Conservation (phyloP, 495 filamentous ascomycete species). For the Rhypophila decipiens region DNA sequence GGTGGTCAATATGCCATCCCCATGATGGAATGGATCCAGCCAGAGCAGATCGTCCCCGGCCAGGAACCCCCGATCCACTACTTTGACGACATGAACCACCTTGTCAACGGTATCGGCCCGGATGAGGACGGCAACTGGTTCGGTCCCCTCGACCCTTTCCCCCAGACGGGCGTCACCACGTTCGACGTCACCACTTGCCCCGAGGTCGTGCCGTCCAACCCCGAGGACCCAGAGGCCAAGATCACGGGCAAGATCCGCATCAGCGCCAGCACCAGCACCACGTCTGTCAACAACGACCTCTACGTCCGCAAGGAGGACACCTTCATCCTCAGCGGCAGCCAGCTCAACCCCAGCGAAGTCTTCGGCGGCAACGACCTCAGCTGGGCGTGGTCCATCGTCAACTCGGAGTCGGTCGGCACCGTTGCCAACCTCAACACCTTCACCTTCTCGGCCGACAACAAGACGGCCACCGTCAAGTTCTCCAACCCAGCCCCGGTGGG, state of each 20-base stretch:
- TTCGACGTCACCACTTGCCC: conserved; percentile 13
- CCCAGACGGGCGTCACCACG: conserved; percentile 11
- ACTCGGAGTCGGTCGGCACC: conserved; percentile 7
- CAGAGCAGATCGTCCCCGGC: conserved; percentile 11
- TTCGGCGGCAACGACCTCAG: conserved; percentile 6
- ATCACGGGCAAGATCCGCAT: conserved; percentile 12
- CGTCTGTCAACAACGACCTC: conserved; percentile 3
- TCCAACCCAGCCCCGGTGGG: conserved; percentile 6
- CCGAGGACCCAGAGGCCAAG: not conserved
- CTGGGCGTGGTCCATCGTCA: conserved; percentile 11
- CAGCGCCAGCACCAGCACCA: not conserved
- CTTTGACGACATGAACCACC: conserved; percentile 10
- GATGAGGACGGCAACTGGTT: conserved; percentile 13
- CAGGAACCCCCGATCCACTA: conserved; percentile 12
- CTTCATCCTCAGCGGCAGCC: conserved; percentile 11
- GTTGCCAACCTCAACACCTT: conserved; percentile 13
- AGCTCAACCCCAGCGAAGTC: conserved; percentile 8
- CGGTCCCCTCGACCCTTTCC: conserved; percentile 16
- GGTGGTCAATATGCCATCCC: conserved; percentile 34
- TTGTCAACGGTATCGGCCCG: conserved; percentile 12
- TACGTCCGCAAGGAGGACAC: conserved; percentile 12
- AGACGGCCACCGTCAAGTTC: conserved; percentile 7
- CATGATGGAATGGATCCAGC: conserved; percentile 33
- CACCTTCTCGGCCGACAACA: conserved; percentile 5
- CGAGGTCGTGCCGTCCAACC: not conserved